Percentiles rank a stretch among this genome's conserved stretches.
phyloP scores from a whole-genome alignment of 2,329 filamentous ascomycete species.

The Ophiognomonia clavigignenti-juglandacearum region DNA sequence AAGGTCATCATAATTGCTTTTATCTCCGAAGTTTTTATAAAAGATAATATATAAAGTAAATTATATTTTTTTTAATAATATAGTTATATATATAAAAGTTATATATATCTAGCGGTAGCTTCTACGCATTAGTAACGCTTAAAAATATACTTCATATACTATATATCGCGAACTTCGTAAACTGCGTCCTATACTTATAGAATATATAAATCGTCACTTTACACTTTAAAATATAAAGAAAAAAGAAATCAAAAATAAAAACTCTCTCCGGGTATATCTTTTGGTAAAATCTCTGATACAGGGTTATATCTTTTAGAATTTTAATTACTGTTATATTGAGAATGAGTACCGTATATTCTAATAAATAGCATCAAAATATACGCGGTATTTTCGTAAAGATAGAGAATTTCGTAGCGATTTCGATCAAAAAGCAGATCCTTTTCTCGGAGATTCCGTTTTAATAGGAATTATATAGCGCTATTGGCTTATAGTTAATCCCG shows the following conservation, averaged over 20 bases:
- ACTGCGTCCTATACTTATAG: not conserved
- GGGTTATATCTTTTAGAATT: not conserved
- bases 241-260: not conserved
- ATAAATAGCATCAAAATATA: not conserved
- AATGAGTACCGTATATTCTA: not conserved
- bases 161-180: not conserved
- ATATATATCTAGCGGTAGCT: not conserved
- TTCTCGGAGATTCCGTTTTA: not conserved
- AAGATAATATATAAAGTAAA: not conserved
- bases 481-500: not conserved
- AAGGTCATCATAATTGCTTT: not conserved
- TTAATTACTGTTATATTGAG: not conserved
- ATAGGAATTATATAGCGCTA: too few species aligned
- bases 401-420: not conserved
- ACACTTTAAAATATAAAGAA: not conserved
- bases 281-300: not conserved
- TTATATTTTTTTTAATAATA: not conserved
- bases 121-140: not conserved
- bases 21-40: not conserved
- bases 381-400: not conserved
- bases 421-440: not conserved
- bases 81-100: not conserved
- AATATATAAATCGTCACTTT: not conserved
- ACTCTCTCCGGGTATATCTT: not conserved
- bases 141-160: not conserved